Evolutionary conservation across 2,329 filamentous ascomycete genomes (phyloP).

Genomic region (Aspergillus flavus): DNA sequence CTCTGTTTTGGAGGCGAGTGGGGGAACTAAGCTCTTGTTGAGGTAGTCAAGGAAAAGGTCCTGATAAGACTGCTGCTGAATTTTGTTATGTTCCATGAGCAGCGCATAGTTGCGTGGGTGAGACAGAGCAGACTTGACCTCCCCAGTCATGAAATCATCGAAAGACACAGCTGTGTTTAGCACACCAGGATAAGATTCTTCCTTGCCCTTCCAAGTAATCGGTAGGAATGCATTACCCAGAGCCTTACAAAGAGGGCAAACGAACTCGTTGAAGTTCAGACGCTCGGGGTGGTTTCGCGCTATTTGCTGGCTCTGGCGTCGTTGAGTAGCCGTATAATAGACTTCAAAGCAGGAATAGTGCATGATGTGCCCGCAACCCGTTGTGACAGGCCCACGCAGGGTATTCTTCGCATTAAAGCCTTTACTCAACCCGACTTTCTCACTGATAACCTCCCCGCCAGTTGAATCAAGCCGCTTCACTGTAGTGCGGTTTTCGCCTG

Average conservation of each 20-base stretch:
- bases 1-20: slow-evolving; percentile 48
- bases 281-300: slow-evolving; percentile 90
- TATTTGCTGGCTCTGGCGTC: slow-evolving; percentile 88
- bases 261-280: slow-evolving; percentile 79
- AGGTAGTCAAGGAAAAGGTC: slow-evolving; percentile 57
- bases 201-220: slow-evolving; percentile 91
- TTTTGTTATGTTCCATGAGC: slow-evolving; percentile 39
- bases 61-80: slow-evolving; percentile 43
- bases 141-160: slow-evolving; percentile 66
- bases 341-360: slow-evolving; percentile 94
- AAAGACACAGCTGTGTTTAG: slow-evolving; percentile 65
- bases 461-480: slow-evolving; percentile 75
- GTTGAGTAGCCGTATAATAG: slow-evolving; percentile 80
- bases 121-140: slow-evolving; percentile 54
- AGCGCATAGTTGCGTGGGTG: slow-evolving; percentile 53
- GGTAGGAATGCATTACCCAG: slow-evolving; percentile 93
- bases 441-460: slow-evolving; percentile 70
- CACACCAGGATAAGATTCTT: slow-evolving; percentile 78
- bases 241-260: slow-evolving; percentile 95
- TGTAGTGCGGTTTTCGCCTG: slow-evolving; percentile 78
- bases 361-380: slow-evolving; percentile 97
- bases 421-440: slow-evolving; percentile 83
- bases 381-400: slow-evolving; percentile 76
- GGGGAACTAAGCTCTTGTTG: slow-evolving; percentile 52
- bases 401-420: slow-evolving; percentile 75